Conservation (phyloP, 176 grass and related monocot species). For the Cenchrus fungigraminus region DNA sequence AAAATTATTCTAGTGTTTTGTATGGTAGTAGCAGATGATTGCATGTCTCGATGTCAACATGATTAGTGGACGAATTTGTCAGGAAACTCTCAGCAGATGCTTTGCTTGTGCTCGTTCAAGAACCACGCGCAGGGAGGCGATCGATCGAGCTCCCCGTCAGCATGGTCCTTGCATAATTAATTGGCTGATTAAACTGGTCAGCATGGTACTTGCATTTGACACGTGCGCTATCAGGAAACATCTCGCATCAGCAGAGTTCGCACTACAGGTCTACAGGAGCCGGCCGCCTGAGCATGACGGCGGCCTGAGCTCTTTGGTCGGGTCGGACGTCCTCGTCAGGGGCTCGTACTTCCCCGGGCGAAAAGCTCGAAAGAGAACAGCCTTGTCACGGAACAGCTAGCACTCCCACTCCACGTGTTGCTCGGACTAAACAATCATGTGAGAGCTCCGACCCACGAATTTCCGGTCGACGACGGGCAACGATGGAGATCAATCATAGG, state of each 20-base stretch:
- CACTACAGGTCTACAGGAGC: neutral
- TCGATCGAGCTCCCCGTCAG: neutral
- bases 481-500: neutral
- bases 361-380: neutral
- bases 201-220: too few species aligned
- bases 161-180: neutral
- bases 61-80: neutral
- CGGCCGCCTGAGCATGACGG: neutral
- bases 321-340: neutral
- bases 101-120: neutral
- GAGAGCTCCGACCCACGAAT: neutral
- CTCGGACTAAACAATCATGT: neutral
- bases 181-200: neutral
- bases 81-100: neutral
- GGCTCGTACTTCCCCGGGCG: neutral
- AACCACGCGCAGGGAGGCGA: neutral
- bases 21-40: neutral
- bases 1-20: neutral
- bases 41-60: neutral
- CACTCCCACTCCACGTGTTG: neutral
- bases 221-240: neutral
- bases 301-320: neutral
- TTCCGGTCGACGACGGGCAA: neutral
- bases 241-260: neutral
- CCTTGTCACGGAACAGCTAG: neutral